Base-by-base conservation (phyloP, 495 filamentous ascomycete genomes). In the Penicillium manginii region DNA sequence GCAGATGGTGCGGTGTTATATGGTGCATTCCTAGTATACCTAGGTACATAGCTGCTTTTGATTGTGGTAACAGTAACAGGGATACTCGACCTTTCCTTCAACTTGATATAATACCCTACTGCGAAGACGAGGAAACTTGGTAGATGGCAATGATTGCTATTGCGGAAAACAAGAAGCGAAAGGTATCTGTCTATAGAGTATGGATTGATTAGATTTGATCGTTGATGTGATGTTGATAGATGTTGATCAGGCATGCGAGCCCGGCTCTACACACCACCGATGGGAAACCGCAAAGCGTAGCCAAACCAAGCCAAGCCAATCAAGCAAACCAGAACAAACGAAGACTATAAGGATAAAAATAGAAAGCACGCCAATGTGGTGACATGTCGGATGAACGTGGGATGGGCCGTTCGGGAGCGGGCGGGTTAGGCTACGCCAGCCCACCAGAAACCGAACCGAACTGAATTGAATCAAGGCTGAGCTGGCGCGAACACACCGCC, bases 121-220 rank as follows among this genome's bases (percentile, higher is more conserved):
- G 6, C 26, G 6, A 29, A 29, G 26, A 29, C 9, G 6, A 8
- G 26, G 2, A 1, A 29, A 29, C 6, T 5, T 29, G 26, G 26
- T 8, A 29, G 0, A 29, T 29, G 26, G 26, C 26, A 29, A 29
- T 29, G 26, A 29, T 29, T 29, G 26, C 26, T 29, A 29, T 29
- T 29, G 26, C 5, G 9, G 26, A 12, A 19, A 48, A 21, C 14
- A n/a, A 48, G 19, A 48, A 48, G 9, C n/a, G 9, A 2, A 11
- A 57, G 54, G 55, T 55, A 50, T 62, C 50, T 51, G 55, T 62
- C 61, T 67, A 67, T 67, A 59, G 6, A 29, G 26, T 23, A 53
- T 48, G 35, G 19, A 29, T 32, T 47, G 8, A 37, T 55, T 15
- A 47, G 18, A 23, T 12, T 48, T 55, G n/a, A 23, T 29, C 5